phyloP scores from a whole-genome alignment of 768 basidiomycete genomes.

The Rhizopogon rudus region DNA sequence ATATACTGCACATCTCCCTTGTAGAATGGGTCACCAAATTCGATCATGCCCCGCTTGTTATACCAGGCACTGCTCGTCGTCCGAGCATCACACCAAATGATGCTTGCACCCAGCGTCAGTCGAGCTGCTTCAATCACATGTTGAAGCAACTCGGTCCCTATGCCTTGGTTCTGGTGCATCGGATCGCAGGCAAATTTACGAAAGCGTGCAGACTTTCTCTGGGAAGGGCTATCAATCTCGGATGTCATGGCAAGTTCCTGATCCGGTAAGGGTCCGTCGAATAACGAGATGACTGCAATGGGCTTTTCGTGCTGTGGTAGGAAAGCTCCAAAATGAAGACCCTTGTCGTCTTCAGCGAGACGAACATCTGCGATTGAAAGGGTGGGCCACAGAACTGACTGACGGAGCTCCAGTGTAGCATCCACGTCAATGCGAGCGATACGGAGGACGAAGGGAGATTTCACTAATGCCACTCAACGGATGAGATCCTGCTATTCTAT shows the following conservation, averaged over 20 bases:
- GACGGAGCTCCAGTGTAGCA: slow-evolving; percentile 46
- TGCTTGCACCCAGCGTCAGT: slow-evolving; percentile 33
- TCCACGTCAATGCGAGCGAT: slow-evolving; percentile 33
- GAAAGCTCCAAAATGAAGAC: slow-evolving; percentile 55
- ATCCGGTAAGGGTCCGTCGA: slow-evolving; percentile 37
- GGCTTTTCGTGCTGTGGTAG: slow-evolving; percentile 29
- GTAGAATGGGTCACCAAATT: slow-evolving; percentile 48
- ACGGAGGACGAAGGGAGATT: background rate
- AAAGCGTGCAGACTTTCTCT: slow-evolving; percentile 36
- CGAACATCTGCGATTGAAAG: slow-evolving; percentile 42
- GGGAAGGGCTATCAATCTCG: background rate
- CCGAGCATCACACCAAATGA: slow-evolving; percentile 59
- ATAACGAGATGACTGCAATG: slow-evolving; percentile 54
- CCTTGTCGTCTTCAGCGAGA: slow-evolving; percentile 47
- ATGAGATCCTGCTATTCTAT: background rate
- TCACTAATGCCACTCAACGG: background rate
- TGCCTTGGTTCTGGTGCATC: slow-evolving; percentile 45
- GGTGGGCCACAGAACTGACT: slow-evolving; percentile 55
- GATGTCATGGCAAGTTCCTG: background rate
- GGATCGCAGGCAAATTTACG: slow-evolving; percentile 58
- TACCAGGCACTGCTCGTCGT: slow-evolving; percentile 44
- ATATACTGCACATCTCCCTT: slow-evolving; percentile 53
- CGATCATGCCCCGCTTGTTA: slow-evolving; percentile 41
- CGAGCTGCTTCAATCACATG: slow-evolving; percentile 34
- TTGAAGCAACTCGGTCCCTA: slow-evolving; percentile 46